Evolutionary conservation across 805 yeast genomes (phyloP).

Genomic region (Ogataea chonburiensis): DNA sequence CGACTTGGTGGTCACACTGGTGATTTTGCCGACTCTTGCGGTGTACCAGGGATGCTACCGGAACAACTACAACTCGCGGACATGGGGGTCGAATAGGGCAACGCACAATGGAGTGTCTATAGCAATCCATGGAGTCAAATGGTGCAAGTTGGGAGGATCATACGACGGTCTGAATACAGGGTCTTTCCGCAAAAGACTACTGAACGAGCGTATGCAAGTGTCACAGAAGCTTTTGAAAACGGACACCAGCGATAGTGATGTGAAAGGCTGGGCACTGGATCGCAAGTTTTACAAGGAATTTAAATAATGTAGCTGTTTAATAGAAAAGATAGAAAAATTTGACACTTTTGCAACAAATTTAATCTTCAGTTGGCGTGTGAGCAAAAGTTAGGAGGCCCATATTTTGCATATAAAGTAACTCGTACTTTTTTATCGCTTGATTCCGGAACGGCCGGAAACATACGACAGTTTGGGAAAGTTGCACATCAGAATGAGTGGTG

Average conservation of each 20-base stretch:
- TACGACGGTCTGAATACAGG: slow-evolving; percentile 17
- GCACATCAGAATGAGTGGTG: too few species aligned
- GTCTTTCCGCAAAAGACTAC: slow-evolving; percentile 22
- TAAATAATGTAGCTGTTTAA: slow-evolving; percentile 2
- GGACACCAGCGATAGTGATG: slow-evolving; percentile 10
- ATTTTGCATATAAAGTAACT: too few species aligned
- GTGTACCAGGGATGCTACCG: slow-evolving; percentile 63
- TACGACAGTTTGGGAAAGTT: too few species aligned
- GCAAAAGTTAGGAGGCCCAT: too few species aligned
- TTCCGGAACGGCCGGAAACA: too few species aligned
- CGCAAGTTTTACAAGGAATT: slow-evolving; percentile 16
- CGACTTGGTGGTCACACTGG: slow-evolving; percentile 56
- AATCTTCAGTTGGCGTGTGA: slow-evolving; percentile 3
- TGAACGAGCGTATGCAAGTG: slow-evolving; percentile 26
- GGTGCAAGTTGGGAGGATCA: slow-evolving; percentile 38
- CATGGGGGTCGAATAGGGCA: slow-evolving; percentile 50
- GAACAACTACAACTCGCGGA: slow-evolving; percentile 69
- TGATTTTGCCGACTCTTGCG: slow-evolving; percentile 68
- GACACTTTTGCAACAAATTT: not conserved
- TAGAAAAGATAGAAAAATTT: not conserved
- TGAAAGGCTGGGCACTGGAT: slow-evolving; percentile 18
- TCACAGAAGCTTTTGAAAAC: slow-evolving; percentile 9
- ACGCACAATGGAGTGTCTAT: slow-evolving; percentile 79
- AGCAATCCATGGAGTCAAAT: slow-evolving; percentile 55
- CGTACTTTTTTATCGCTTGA: too few species aligned